Conservation (phyloP, 768 basidiomycete genomes). For the Calvatia gigantea region DNA sequence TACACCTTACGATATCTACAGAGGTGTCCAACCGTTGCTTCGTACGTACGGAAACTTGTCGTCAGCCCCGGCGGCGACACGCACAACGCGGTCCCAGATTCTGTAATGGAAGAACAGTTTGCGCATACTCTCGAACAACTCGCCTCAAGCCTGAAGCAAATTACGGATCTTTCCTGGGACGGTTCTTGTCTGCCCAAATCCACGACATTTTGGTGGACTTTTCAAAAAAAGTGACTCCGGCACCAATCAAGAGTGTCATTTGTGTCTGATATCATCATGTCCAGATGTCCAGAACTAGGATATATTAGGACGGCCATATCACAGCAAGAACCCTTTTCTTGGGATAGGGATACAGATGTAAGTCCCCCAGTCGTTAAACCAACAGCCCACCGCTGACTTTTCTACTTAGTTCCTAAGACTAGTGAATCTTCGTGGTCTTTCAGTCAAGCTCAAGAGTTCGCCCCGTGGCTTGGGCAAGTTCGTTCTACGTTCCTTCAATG, state of each 20-base stretch:
- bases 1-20: background rate
- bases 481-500: background rate
- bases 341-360: slow-evolving; percentile 1
- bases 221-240: background rate
- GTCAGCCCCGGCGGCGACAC: background rate
- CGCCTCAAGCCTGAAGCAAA: background rate
- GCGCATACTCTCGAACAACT: background rate
- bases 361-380: background rate
- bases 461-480: background rate
- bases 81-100: background rate
- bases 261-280: background rate
- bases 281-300: background rate
- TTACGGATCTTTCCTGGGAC: slow-evolving; percentile 2
- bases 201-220: slow-evolving; percentile 1
- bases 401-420: background rate
- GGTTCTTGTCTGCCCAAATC: background rate
- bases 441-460: background rate
- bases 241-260: no score
- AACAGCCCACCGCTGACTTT: background rate
- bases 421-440: background rate
- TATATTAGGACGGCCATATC: background rate
- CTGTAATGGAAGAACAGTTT: background rate
- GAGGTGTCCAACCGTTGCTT: background rate
- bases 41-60: background rate
- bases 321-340: slow-evolving; percentile 1